Conservation (phyloP, 169 alveolate genomes). For the Plasmodium berghei region DNA sequence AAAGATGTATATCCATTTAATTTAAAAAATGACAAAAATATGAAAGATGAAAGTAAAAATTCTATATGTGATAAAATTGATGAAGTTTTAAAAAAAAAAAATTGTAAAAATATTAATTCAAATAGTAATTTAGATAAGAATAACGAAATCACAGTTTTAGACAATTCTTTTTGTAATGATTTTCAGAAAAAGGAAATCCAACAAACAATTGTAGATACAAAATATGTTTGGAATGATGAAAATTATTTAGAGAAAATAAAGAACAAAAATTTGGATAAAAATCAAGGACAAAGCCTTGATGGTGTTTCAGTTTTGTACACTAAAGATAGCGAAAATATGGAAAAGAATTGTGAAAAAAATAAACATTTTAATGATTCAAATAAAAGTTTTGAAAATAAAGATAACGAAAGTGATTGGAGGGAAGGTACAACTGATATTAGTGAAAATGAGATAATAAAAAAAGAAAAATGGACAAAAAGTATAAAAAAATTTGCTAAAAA, state of each 20-base stretch:
- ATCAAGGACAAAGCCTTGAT: too few species aligned
- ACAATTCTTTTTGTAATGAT: too few species aligned
- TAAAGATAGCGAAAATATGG: neutral
- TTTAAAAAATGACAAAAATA: neutral
- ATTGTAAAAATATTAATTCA: neutral
- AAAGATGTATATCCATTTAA: conserved; percentile 37
- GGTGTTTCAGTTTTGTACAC: neutral
- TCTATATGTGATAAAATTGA: too few species aligned
- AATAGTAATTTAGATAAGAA: neutral
- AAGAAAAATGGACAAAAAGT: conserved; percentile 10
- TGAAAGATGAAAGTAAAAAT: too few species aligned
- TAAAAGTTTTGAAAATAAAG: neutral
- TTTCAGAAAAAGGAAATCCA: too few species aligned
- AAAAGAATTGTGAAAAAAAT: neutral
- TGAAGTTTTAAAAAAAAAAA: neutral
- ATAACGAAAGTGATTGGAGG: neutral
- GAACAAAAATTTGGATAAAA: too few species aligned
- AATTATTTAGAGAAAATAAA: too few species aligned
- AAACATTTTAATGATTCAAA: too few species aligned
- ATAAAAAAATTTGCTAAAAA: conserved; percentile 32
- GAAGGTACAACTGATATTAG: neutral
- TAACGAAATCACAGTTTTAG: neutral
- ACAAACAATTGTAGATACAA: too few species aligned
- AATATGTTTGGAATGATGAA: too few species aligned
- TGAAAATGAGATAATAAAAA: conserved; percentile 17